Base-by-base conservation (phyloP, 106 monocot species). In the Amphibolis antarctica region DNA sequence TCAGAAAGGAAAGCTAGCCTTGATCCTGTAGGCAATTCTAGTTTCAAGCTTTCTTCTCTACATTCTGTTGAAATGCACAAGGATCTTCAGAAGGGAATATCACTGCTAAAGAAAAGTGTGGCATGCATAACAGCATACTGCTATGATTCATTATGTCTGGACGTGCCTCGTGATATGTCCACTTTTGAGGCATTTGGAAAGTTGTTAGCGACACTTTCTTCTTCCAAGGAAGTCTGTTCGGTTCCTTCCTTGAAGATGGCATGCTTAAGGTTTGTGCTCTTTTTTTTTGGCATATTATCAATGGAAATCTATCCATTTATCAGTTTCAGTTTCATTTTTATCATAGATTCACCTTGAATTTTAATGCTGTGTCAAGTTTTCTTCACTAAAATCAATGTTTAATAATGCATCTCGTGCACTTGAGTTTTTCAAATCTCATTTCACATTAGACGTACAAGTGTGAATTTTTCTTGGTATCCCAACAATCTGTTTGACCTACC, bases 181-280 rank as follows among this genome's bases (percentile, higher is more conserved):
- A 98, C 98, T 42, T 98, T 98, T 77, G 98, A 91, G 65, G 91
- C 82, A 54, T 87, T 98, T 81, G 82, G 77, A 20, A 98, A 80
- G 66, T 36, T 88, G 65, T 69, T 98, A 72, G 75, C 76, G 13
- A 77, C 69, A 47, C 69, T 98, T 55, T 87, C 90, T 46, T 84
- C 86, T 64, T 91, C 84, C 13, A 85, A 79, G 69, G 83, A 83
- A 75, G 66, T 83, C 43, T 68, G 67, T 10, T 78, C 82, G 30
- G 70, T 75, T 55, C 30, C 77, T 54, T 79, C 87, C 17, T 76
- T 72, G 31, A 86, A 73, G 76, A 78, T 66, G 64, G 82, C 78
- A 60, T 76, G 64, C 28, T 59, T 82, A 61, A 84, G 91, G 98
- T 98, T 88, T 53, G 53, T 4, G 30, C 25, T 21, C 12, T 44